Base-by-base conservation (phyloP, 192 early-diverging fungal genomes). In the Coemansia javaensis region DNA sequence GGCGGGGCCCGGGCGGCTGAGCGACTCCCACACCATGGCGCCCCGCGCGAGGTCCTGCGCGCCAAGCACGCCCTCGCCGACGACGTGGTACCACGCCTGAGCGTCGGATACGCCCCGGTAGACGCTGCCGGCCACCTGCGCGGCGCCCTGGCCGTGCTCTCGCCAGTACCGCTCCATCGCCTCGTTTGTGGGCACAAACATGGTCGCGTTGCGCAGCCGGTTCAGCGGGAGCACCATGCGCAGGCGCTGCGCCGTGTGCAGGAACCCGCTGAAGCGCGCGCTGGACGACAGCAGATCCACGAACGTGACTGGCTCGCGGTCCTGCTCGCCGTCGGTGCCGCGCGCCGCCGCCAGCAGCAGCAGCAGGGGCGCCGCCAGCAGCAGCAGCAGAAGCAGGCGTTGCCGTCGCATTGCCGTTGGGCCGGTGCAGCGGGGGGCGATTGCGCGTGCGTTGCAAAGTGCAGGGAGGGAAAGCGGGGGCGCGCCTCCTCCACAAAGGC, bases 181-280 rank as follows among this genome's bases (percentile, higher is more conserved):
- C 14, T 67, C 66, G 61, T 84, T 81, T 10, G 70, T 75, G 24
- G 80, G 82, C 20, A 79, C 82, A 50, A 84, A 68, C 23, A 84
- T 56, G 15, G 82, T 84, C 5, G 57, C 78, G 30, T 74, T 66
- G 30, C 74, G 56, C n/a, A 84, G 16, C 17, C 52, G 58, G 42
- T 84, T 84, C 17, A 84, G 62, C 33, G 59, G 59, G 2, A 80
- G 66, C 8, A 82, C 65, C 55, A 84, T 63, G 18, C 75, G 74
- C 28, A 68, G 59, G 32, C 76, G 74, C 48, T 84, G 82, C 12
- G 82, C 67, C 18, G 70, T 72, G 31, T 63, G 60, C 44, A 84
- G 37, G 23, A 80, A 67, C 31, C 69, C 65, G 41, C 60, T 55
- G 43, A 82, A 84, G 25, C 63, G 66, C 18, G 51, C 51, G 53